phyloP scores from a whole-genome alignment of 805 yeast species.

The Yarrowia osloensis region DNA sequence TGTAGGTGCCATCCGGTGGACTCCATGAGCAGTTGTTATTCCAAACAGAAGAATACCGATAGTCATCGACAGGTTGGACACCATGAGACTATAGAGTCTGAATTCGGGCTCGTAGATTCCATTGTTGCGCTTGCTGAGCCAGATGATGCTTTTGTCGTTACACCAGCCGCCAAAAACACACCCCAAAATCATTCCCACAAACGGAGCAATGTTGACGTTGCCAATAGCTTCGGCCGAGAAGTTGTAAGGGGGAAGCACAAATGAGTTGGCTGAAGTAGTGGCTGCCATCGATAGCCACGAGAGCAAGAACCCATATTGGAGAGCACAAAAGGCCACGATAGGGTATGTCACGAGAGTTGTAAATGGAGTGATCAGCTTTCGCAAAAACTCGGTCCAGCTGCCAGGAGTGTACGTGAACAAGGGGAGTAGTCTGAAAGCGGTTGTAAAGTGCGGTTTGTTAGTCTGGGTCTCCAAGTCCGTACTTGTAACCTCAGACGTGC shows the following conservation, averaged over 20 bases:
- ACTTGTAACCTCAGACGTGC: too few relatives aligned
- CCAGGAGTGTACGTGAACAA: background rate
- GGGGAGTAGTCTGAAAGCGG: background rate
- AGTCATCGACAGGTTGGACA: background rate
- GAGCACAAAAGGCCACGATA: background rate
- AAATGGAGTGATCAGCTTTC: background rate
- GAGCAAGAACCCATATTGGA: background rate
- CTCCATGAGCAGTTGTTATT: too few relatives aligned
- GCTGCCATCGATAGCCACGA: background rate
- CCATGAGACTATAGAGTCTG: too few relatives aligned
- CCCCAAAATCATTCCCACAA: background rate
- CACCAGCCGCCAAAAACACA: background rate
- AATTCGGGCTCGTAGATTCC: background rate
- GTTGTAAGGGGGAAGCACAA: background rate
- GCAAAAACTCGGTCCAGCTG: background rate
- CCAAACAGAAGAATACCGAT: background rate
- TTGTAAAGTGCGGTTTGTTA: too few relatives aligned
- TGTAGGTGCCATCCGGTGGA: background rate
- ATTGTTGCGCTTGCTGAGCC: background rate
- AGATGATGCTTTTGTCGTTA: background rate
- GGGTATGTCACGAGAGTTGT: background rate
- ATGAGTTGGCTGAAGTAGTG: background rate
- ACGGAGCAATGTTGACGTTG: background rate
- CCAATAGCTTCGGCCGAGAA: background rate
- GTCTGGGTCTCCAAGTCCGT: too few relatives aligned